Conservation (phyloP, 1,139 yeast genomes). For the Geotrichum reessii region DNA sequence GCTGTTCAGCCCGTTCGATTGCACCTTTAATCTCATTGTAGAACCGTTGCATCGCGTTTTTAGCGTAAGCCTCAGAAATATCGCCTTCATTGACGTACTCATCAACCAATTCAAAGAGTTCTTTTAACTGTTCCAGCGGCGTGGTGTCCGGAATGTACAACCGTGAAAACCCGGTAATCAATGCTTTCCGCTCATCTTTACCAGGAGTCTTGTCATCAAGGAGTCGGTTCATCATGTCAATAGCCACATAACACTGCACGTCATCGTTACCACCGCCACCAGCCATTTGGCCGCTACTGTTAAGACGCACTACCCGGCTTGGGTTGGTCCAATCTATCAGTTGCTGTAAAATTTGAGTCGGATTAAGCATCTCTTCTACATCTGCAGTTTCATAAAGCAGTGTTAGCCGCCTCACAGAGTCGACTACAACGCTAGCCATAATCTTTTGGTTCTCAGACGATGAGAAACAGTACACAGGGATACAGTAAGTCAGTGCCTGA, state of each 20-base stretch:
- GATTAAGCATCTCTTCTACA: slow-evolving; percentile 42
- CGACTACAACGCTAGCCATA: slow-evolving; percentile 60
- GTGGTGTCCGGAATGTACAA: slow-evolving; percentile 38
- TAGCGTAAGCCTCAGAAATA: slow-evolving; percentile 41
- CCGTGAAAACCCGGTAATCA: slow-evolving; percentile 50
- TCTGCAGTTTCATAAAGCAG: slow-evolving; percentile 40
- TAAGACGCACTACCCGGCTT: slow-evolving; percentile 40
- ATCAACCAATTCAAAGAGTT: slow-evolving; percentile 23
- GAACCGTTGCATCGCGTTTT: slow-evolving; percentile 47
- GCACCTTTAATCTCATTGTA: slow-evolving; percentile 20
- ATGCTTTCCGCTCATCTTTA: slow-evolving; percentile 51
- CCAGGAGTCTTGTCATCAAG: slow-evolving; percentile 39
- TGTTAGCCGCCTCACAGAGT: slow-evolving; percentile 56
- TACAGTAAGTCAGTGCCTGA: slow-evolving; percentile 80
- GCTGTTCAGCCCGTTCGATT: slow-evolving; percentile 21
- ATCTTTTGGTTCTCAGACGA: slow-evolving; percentile 67
- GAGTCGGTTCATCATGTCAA: slow-evolving; percentile 46
- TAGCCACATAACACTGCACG: slow-evolving; percentile 55
- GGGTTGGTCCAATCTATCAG: slow-evolving; percentile 87
- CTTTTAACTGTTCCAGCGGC: slow-evolving; percentile 18
- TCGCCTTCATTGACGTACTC: slow-evolving; percentile 30
- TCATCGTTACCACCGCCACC: slow-evolving; percentile 48
- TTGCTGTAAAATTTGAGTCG: slow-evolving; percentile 65
- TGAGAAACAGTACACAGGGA: slow-evolving; percentile 86
- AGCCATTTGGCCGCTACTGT: slow-evolving; percentile 9